These are phyloP conservation scores for Ophiocordyceps camponoti-leonardi DNA, from an alignment of 2,329 filamentous ascomycete species.

Conservation along the genomic window DNA sequence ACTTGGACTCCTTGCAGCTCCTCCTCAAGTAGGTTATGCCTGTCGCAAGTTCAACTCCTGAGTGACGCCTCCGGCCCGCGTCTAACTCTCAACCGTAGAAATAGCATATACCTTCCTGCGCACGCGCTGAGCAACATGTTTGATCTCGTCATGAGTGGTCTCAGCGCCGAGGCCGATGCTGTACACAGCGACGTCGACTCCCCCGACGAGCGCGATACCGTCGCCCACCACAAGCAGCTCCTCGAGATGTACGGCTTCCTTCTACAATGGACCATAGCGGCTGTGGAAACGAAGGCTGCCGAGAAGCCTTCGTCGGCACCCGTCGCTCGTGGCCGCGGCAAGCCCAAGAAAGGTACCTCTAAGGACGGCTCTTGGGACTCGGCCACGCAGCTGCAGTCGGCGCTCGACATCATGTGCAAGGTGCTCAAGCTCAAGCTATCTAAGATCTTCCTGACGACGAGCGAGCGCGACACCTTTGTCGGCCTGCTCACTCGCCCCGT, in stretches of 20 bases:
- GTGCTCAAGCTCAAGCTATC: constrained; percentile 82
- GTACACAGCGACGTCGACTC: constrained; percentile 75
- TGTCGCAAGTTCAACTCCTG: neutral
- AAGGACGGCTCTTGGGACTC: constrained; percentile 82
- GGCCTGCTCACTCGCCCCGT: constrained; percentile 81
- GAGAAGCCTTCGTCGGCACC: constrained; percentile 64
- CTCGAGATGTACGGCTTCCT: constrained; percentile 91
- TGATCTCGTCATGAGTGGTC: constrained; percentile 72
- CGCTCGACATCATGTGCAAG: constrained; percentile 89
- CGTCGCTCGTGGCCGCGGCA: constrained; percentile 54
- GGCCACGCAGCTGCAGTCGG: constrained; percentile 67
- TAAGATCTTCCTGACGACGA: constrained; percentile 89
- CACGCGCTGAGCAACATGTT: constrained; percentile 83
- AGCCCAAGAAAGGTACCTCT: constrained; percentile 59
- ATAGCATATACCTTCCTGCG: constrained; percentile 59
- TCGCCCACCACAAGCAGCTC: constrained; percentile 76
- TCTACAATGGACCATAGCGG: constrained; percentile 85
- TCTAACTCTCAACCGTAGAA: constrained; percentile 34
- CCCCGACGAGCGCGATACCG: constrained; percentile 69
- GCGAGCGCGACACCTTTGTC: constrained; percentile 89
- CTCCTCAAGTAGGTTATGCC: constrained; percentile 78
- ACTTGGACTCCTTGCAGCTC: constrained; percentile 89
- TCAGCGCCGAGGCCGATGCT: constrained; percentile 71
- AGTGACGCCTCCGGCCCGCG: constrained; percentile 7
- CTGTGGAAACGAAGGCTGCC: constrained; percentile 83